Evolutionary conservation across 2,329 filamentous ascomycete species (phyloP).

Genomic region (Pseudopithomyces chartarum): DNA sequence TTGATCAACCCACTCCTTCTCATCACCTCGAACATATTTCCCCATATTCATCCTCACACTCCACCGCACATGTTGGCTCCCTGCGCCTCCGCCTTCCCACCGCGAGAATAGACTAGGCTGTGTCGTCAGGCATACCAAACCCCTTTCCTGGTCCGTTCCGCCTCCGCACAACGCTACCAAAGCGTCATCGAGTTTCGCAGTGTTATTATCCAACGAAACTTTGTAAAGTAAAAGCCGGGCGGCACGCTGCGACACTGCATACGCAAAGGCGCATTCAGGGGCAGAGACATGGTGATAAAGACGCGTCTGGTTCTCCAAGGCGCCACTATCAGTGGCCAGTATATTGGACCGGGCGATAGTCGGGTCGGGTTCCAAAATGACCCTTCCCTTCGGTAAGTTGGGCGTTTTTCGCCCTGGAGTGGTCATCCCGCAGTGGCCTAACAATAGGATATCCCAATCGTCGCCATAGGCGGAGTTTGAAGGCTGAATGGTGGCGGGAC

Average conservation of each 20-base stretch:
- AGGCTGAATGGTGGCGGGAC: slow-evolving; percentile 11
- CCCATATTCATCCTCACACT: slow-evolving; percentile 11
- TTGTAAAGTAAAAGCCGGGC: slow-evolving; percentile 18
- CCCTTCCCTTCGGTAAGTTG: slow-evolving; percentile 8
- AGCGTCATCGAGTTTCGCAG: slow-evolving; percentile 41
- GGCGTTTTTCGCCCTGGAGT: not conserved
- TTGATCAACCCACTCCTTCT: slow-evolving; percentile 3
- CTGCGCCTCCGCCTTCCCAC: not conserved
- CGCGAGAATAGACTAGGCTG: slow-evolving; percentile 10
- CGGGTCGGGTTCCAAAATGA: slow-evolving; percentile 5
- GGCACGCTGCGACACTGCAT: slow-evolving; percentile 17
- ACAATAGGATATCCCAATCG: slow-evolving; percentile 45
- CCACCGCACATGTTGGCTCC: slow-evolving; percentile 7
- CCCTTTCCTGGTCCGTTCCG: not conserved
- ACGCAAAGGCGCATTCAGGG: slow-evolving; percentile 12
- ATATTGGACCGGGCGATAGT: slow-evolving; percentile 7
- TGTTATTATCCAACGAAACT: slow-evolving; percentile 4
- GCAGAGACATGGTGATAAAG: slow-evolving; percentile 13
- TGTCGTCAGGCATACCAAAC: slow-evolving; percentile 7
- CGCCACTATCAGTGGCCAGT: not conserved
- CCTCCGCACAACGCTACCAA: slow-evolving; percentile 39
- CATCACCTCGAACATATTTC: not conserved
- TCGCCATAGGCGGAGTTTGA: slow-evolving; percentile 33
- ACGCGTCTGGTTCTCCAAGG: slow-evolving; percentile 18
- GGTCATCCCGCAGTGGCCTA: slow-evolving; percentile 41